phyloP scores from a whole-genome alignment of 1,284 basidiomycete genomes.

The Fereydounia khargensis region DNA sequence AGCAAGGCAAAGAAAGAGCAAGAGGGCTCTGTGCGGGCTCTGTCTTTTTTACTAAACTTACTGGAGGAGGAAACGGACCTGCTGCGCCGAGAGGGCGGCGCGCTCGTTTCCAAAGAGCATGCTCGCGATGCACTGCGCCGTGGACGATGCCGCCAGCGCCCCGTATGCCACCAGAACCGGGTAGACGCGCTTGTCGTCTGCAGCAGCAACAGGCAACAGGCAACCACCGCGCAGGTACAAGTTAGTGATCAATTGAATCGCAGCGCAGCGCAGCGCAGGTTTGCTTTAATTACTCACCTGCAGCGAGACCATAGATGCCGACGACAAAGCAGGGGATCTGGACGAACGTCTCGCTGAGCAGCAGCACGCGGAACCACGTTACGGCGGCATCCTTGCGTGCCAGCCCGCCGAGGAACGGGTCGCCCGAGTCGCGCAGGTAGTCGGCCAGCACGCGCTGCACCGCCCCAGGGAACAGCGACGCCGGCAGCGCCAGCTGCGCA shows the following conservation, averaged over 20 bases:
- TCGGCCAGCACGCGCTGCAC: constrained; percentile 19
- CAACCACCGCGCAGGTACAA: no score
- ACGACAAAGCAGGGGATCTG: constrained; percentile 37
- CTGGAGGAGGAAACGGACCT: constrained; percentile 14
- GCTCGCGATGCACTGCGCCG: constrained; percentile 32
- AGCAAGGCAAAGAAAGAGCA: neutral
- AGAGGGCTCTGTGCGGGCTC: no score
- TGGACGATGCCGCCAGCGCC: constrained; percentile 28
- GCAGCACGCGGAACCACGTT: constrained; percentile 27
- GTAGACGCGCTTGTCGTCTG: constrained; percentile 39
- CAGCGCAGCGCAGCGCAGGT: neutral
- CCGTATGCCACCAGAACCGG: constrained; percentile 34
- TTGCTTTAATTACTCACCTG: constrained; percentile 38
- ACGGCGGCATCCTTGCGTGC: constrained; percentile 1
- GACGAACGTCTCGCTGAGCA: constrained; percentile 28
- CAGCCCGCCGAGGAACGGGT: constrained; percentile 23
- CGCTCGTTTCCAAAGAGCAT: constrained; percentile 21
- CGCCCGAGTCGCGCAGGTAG: constrained; percentile 23
- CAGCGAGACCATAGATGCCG: constrained; percentile 16
- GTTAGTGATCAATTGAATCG: no score
- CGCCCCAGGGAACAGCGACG: constrained; percentile 17
- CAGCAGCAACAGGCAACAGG: neutral
- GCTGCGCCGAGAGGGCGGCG: constrained; percentile 1
- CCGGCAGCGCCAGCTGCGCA: constrained; percentile 31
- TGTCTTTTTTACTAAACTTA: constrained; percentile 5